Base-by-base conservation (phyloP, 1,284 basidiomycete genomes). In the Psilocybe mexicana region DNA sequence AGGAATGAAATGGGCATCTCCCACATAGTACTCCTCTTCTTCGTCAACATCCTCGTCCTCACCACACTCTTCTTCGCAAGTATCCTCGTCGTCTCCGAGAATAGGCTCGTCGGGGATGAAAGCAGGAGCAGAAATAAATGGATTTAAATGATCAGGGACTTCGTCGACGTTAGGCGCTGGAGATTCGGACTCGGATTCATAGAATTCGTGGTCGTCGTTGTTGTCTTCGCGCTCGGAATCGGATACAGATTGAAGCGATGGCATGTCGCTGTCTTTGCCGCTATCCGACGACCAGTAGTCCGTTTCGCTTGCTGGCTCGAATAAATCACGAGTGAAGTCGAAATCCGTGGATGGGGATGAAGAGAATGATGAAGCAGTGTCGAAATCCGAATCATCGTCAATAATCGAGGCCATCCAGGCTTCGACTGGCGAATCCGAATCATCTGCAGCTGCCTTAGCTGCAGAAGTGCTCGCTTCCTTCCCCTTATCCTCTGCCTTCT, bases 401-500 rank as follows among this genome's bases (percentile, higher is more conserved):
- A 40, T 6, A 40, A 40, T 12, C 6, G 11, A 40, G 3, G 38
- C 38, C 38, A 40, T 14, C 38, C 38, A 40, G n/a, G 11, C 38
- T 40, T 40, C 38, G n/a, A 8, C 38, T 6, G 38, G 38, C 11
- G 38, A 40, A 40, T 40, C 38, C 4, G 38, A 40, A 40, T 40
- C 38, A 6, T 40, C 38, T 8, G 38, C 38, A 8, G 38, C 49
- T 5, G 38, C 49, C 12, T 62, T 46, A 14, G 40, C 36, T 47
- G 18, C 18, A 18, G 18, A 18, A 18, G 59, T 42, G 30, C 57
- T 43, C 54, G 52, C 50, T 23, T 36, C 59, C 18, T 18, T 18
- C 5, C 43, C 61, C 36, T 60, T 33, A 8, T 33, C 38, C 38
- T 40, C 14, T 12, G 7, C 53, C 8, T 49, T 44, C 40, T 54